Percentiles rank a stretch among this genome's conserved stretches.
Conservation (phyloP, 805 yeast species). For the Ogataea dorogensis region DNA sequence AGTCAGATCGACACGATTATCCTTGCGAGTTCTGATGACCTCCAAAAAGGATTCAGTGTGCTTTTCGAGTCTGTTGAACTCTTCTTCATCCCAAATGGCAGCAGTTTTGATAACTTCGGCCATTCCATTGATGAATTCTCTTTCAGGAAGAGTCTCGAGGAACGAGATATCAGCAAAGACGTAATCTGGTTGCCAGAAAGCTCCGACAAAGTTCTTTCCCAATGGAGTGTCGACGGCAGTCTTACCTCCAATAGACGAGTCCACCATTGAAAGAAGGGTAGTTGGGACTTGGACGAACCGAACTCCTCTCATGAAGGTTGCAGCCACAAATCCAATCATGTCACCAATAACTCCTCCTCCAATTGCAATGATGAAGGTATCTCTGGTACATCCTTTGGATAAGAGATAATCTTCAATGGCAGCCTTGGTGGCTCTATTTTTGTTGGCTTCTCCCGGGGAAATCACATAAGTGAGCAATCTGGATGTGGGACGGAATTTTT, state of each 20-base stretch:
- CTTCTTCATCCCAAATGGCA: slow-evolving; percentile 92
- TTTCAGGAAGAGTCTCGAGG: slow-evolving; percentile 80
- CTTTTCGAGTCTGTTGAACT: slow-evolving; percentile 79
- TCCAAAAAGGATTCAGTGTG: slow-evolving; percentile 68
- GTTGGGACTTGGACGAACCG: slow-evolving; percentile 93
- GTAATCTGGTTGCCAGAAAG: slow-evolving; percentile 94
- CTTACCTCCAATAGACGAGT: slow-evolving; percentile 96
- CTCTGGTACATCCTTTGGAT: slow-evolving; percentile 86
- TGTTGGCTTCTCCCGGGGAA: slow-evolving; percentile 91
- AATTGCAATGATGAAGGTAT: slow-evolving; percentile 87
- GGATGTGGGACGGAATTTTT: slow-evolving; percentile 45
- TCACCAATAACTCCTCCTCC: slow-evolving; percentile 99
- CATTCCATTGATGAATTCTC: slow-evolving; percentile 97
- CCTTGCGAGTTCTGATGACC: slow-evolving; percentile 50
- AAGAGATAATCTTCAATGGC: slow-evolving; percentile 88
- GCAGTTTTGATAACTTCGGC: slow-evolving; percentile 98
- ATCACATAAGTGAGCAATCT: slow-evolving; percentile 74
- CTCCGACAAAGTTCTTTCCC: slow-evolving; percentile 95
- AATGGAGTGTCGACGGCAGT: slow-evolving; percentile 96
- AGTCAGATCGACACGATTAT: slow-evolving; percentile 58
- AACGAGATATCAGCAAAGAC: slow-evolving; percentile 87
- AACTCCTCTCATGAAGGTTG: slow-evolving; percentile 98
- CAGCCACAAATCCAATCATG: slow-evolving; percentile 98
- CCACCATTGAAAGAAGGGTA: slow-evolving; percentile 93
- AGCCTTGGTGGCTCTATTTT: slow-evolving; percentile 86